Conservation (phyloP, 208 protist genomes). For the Leishmania turanica region DNA sequence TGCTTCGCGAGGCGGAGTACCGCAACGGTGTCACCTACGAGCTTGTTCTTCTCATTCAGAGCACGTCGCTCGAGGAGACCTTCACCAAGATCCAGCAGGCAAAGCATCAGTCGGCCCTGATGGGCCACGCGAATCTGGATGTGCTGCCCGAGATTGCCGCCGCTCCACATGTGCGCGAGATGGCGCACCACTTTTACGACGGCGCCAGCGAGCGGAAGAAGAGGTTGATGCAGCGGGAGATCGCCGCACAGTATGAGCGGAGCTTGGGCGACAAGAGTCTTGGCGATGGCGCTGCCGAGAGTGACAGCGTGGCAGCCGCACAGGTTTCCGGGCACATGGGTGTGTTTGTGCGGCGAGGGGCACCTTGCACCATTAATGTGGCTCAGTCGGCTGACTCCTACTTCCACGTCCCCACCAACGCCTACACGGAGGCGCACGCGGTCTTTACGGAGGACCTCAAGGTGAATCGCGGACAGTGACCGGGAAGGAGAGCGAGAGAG, state of each 20-base stretch:
- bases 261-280: neutral
- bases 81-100: conserved; percentile 58
- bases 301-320: neutral
- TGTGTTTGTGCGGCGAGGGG: conserved; percentile 50
- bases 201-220: conserved; percentile 14
- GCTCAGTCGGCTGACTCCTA: conserved; percentile 71
- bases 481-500: neutral
- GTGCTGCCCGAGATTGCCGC: conserved; percentile 64
- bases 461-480: conserved; percentile 36
- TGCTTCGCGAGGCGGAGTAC: conserved; percentile 60
- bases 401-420: conserved; percentile 75
- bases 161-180: conserved; percentile 68
- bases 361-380: conserved; percentile 53
- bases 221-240: neutral
- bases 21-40: conserved; percentile 60
- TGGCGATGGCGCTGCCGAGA: neutral
- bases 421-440: conserved; percentile 83
- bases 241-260: neutral
- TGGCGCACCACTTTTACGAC: conserved; percentile 71
- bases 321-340: conserved; percentile 23
- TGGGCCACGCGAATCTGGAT: conserved; percentile 83
- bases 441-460: conserved; percentile 88
- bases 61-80: conserved; percentile 57
- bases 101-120: conserved; percentile 62
- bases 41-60: conserved; percentile 71